phyloP scores from a whole-genome alignment of 371 early-diverging fungal genomes.

The Chytridium lagenaria region DNA sequence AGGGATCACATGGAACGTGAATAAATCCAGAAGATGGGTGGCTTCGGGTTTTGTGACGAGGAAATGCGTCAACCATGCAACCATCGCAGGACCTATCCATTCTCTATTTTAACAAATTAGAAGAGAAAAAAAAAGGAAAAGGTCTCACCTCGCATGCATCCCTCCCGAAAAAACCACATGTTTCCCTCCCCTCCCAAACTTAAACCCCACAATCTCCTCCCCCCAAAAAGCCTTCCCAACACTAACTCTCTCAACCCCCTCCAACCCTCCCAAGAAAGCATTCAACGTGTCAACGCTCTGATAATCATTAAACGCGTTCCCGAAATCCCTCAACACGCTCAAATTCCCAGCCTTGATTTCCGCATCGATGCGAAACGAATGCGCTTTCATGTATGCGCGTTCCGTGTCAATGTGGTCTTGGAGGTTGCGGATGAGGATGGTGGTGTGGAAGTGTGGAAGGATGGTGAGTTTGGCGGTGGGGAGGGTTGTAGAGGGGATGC shows the following conservation, averaged over 20 bases:
- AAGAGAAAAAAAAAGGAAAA: background rate
- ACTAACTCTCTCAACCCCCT: constrained; percentile 11
- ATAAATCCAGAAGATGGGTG: constrained; percentile 24
- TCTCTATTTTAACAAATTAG: constrained; percentile 23
- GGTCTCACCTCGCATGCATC: constrained; percentile 28
- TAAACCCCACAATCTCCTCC: constrained; percentile 25
- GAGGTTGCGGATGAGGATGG: constrained; percentile 17
- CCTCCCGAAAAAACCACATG: constrained; percentile 30
- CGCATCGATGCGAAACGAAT: background rate
- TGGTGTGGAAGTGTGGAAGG: background rate
- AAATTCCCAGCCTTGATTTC: background rate
- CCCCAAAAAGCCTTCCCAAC: constrained; percentile 31
- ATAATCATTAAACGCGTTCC: constrained; percentile 21
- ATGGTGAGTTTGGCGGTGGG: background rate
- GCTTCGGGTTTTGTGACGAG: constrained; percentile 27
- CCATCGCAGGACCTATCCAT: constrained; percentile 45
- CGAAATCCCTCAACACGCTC: background rate
- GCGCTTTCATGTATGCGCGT: constrained; percentile 12
- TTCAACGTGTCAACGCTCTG: constrained; percentile 22
- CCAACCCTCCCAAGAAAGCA: constrained; percentile 17
- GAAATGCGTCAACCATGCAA: constrained; percentile 33
- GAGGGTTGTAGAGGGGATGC: background rate
- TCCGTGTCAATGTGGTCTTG: constrained; percentile 29
- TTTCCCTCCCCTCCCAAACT: constrained; percentile 33
- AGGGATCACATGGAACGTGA: constrained; percentile 41